Conservation (phyloP, 2,329 filamentous ascomycete genomes). For the Ophiostoma populinum region DNA sequence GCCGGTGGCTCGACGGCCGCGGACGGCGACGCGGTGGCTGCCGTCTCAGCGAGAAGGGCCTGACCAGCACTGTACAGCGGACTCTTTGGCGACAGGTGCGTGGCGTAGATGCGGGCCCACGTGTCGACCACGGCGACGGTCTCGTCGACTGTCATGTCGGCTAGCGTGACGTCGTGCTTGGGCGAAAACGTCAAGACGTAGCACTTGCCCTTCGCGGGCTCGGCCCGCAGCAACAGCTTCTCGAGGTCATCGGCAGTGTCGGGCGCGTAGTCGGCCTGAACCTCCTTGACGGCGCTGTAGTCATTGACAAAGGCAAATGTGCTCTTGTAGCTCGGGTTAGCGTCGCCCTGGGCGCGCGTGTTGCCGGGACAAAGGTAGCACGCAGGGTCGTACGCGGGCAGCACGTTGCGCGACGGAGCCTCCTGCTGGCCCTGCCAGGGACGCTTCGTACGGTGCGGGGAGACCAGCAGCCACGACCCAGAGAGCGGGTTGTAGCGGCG, state of each 20-base stretch:
- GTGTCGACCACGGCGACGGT: slow-evolving; percentile 74
- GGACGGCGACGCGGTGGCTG: slow-evolving; percentile 19
- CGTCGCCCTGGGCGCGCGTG: slow-evolving; percentile 67
- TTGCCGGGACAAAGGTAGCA: slow-evolving; percentile 95
- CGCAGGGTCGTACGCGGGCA: slow-evolving; percentile 70
- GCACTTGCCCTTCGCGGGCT: slow-evolving; percentile 84
- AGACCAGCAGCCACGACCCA: slow-evolving; percentile 84
- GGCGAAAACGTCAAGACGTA: slow-evolving; percentile 93
- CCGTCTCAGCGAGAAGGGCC: slow-evolving; percentile 18
- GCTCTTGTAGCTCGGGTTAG: slow-evolving; percentile 69
- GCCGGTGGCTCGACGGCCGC: slow-evolving; percentile 33
- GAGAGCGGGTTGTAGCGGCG: slow-evolving; percentile 83
- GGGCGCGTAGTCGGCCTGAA: slow-evolving; percentile 59
- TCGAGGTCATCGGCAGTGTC: slow-evolving; percentile 33
- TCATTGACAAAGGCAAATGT: slow-evolving; percentile 96
- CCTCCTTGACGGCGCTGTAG: slow-evolving; percentile 90
- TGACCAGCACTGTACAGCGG: slow-evolving; percentile 33
- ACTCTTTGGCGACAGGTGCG: slow-evolving; percentile 58
- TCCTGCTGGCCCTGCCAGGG: slow-evolving; percentile 93
- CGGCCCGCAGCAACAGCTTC: slow-evolving; percentile 60
- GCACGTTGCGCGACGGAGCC: slow-evolving; percentile 43
- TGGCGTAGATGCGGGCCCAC: slow-evolving; percentile 81
- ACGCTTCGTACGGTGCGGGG: slow-evolving; percentile 87
- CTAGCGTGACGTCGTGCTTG: slow-evolving; percentile 78
- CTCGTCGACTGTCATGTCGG: slow-evolving; percentile 62